Evolutionary conservation across 2,329 filamentous ascomycete genomes (phyloP).

Genomic region (Alternaria brassicicola): DNA sequence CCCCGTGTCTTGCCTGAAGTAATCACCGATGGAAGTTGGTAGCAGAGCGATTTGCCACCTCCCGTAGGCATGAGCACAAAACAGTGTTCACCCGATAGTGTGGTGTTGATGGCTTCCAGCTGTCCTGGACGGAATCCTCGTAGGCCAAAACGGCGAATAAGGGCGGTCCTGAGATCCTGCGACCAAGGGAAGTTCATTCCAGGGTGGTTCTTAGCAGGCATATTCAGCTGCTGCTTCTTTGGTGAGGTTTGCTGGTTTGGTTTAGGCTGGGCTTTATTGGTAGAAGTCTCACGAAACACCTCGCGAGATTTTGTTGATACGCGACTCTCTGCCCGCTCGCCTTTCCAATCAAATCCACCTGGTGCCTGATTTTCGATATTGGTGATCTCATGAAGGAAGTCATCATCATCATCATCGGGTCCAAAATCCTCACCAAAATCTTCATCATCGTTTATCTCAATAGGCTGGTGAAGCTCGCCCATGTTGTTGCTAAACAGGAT

Average conservation of each 20-base stretch:
- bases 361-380: conserved; percentile 50
- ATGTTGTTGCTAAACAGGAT: conserved; percentile 20
- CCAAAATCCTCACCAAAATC: conserved; percentile 38
- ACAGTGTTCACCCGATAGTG: conserved; percentile 81
- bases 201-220: conserved; percentile 49
- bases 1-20: conserved; percentile 80
- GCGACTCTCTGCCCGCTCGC: conserved; percentile 26
- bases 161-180: conserved; percentile 76
- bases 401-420: conserved; percentile 41
- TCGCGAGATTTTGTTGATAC: conserved; percentile 21
- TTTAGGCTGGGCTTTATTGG: conserved; percentile 26
- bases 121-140: conserved; percentile 89
- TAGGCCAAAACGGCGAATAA: conserved; percentile 84
- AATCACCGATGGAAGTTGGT: conserved; percentile 89
- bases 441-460: conserved; percentile 19
- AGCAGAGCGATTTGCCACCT: conserved; percentile 95
- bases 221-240: conserved; percentile 34
- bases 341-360: conserved; percentile 37
- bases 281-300: conserved; percentile 43
- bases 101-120: conserved; percentile 94
- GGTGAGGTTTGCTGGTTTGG: conserved; percentile 30
- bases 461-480: conserved; percentile 14
- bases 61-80: conserved; percentile 99
- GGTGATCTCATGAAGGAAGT: conserved; percentile 50
- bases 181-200: conserved; percentile 71